These are phyloP conservation scores for Trichoderma guizhouense DNA, from an alignment of 2,329 filamentous ascomycete genomes.

Conservation along the genomic window DNA sequence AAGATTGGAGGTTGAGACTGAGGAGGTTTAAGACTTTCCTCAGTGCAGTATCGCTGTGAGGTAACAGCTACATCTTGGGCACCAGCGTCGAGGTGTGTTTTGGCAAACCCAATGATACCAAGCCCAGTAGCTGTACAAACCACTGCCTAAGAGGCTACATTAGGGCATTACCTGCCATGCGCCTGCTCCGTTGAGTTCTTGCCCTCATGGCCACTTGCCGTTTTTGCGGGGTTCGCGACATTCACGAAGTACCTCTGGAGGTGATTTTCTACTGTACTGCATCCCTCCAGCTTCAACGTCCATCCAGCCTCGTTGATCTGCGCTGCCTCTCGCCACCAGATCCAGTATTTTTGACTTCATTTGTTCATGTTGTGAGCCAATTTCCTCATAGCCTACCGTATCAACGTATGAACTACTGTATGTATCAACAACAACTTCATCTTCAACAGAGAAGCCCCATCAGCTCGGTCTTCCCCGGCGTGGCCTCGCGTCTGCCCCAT, in stretches of 20 bases:
- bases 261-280: background rate
- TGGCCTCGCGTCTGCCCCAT: background rate
- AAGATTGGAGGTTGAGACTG: background rate
- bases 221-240: background rate
- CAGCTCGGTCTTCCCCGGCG: constrained; percentile 7
- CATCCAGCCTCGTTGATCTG: background rate
- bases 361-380: background rate
- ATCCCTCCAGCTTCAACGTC: background rate
- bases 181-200: background rate
- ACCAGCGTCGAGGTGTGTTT: background rate
- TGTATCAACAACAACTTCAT: background rate
- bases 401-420: background rate
- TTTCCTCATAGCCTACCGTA: background rate
- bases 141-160: background rate
- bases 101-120: background rate
- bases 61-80: background rate
- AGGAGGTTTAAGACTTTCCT: background rate
- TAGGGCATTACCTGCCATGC: background rate
- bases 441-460: background rate
- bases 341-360: background rate
- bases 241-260: background rate
- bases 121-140: background rate
- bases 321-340: background rate
- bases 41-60: background rate
- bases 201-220: background rate